Base-by-base conservation (phyloP, 257 asterid genomes). In the Solanum ossicruentum region DNA sequence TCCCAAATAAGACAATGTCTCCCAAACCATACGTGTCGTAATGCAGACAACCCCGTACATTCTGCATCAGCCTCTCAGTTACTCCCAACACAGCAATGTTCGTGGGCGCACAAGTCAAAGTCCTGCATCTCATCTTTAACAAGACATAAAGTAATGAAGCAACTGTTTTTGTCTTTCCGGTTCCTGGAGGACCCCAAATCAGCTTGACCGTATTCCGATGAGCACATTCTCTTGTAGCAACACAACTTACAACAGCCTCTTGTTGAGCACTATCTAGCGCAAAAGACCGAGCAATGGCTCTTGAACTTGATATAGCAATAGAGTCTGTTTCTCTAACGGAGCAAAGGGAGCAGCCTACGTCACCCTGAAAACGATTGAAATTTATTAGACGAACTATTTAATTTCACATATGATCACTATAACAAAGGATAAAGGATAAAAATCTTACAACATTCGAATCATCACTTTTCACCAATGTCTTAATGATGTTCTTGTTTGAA, bases 161-260 rank as follows among this genome's bases (percentile, higher is more conserved):
- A 13, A 89, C 82, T 8, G 95, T 92, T 43, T 88, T 92, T 0
- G 93, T 92, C 52, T 92, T 91, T 26, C 93, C 93, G 1, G 93
- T 92, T 26, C 93, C 93, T 0, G 93, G 93, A 0, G 95, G 93
- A 56, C 93, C 93, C 93, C 93, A 91, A 45, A 89, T 85, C 81
- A 92, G 86, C 90, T 88, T 89, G 15, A 88, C 90, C 15, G 32
- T 86, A 3, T 71, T 90, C 55, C 1, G 32, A 1, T 92, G 92
- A 36, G 0, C 12, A 52, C 94, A 92, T 84, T 85, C 83, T 51
- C 86, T 86, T 13, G 89, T 45, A 6, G 85, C 86, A 80, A 90
- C 18, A 57, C 93, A 87, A 36, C 85, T 84, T 77, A 85, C 10
- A 17, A 92, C 88, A 60, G 92, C 95, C 43, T 39, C 84, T 56